Evolutionary conservation across 495 filamentous ascomycete species (phyloP).

Genomic region (Platismatia glauca): DNA sequence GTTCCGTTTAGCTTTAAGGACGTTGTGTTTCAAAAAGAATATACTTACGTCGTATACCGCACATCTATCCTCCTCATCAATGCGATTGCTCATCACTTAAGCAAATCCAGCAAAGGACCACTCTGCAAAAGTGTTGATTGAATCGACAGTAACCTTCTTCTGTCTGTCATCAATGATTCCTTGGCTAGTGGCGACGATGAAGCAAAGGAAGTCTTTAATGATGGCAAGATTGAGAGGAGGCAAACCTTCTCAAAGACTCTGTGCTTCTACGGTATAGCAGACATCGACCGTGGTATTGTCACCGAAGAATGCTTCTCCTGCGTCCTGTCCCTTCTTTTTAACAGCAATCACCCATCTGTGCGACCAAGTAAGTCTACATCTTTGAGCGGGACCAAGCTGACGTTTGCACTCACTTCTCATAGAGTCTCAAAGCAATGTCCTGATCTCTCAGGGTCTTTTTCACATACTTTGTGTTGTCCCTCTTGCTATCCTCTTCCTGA

Average conservation of each 20-base stretch:
- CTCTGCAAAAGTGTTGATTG: slow-evolving; percentile 18
- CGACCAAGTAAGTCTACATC: not conserved
- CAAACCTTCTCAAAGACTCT: slow-evolving; percentile 8
- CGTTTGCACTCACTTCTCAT: not conserved
- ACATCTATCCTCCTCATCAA: too few relatives aligned
- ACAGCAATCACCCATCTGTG: not conserved
- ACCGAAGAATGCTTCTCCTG: not conserved
- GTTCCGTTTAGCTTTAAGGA: too few relatives aligned
- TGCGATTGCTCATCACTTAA: too few relatives aligned
- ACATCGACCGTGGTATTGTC: too few relatives aligned
- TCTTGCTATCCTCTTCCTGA: slow-evolving; percentile 6
- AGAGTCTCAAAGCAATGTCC: not conserved
- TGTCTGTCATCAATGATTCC: slow-evolving; percentile 12
- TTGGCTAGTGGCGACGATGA: not conserved
- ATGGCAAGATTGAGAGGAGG: slow-evolving; percentile 15
- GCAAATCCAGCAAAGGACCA: slow-evolving; percentile 19
- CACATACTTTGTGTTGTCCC: not conserved
- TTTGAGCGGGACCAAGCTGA: not conserved
- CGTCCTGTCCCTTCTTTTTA: not conserved
- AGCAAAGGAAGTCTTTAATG: too few relatives aligned
- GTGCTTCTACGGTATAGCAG: not conserved
- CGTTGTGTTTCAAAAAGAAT: too few relatives aligned
- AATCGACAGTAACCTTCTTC: slow-evolving; percentile 18
- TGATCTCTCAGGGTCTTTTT: slow-evolving; percentile 4
- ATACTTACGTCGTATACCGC: too few relatives aligned